Evolutionary conservation across 2,329 filamentous ascomycete genomes (phyloP).

Genomic region (Colletotrichum lupini): DNA sequence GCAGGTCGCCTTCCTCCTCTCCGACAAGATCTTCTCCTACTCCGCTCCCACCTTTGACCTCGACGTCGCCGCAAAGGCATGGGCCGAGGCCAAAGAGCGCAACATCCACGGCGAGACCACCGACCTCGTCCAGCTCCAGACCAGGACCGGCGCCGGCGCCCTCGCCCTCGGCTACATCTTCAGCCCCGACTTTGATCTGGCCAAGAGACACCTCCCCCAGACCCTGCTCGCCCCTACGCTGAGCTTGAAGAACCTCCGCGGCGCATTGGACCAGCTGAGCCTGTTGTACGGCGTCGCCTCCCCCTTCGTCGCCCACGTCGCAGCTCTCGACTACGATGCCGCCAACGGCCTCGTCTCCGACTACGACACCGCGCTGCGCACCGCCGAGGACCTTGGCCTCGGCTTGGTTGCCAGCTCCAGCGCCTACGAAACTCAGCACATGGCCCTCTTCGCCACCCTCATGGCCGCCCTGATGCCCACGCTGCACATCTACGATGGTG

Average conservation of each 20-base stretch:
- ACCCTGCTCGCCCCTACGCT: slow-evolving; percentile 88
- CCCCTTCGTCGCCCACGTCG: slow-evolving; percentile 92
- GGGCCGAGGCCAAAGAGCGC: slow-evolving; percentile 75
- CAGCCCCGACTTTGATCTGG: slow-evolving; percentile 93
- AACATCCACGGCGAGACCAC: slow-evolving; percentile 89
- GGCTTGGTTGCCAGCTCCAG: slow-evolving; percentile 88
- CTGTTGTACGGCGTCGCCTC: slow-evolving; percentile 92
- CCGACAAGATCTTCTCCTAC: slow-evolving; percentile 97
- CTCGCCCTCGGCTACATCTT: slow-evolving; percentile 97
- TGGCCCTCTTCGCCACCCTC: slow-evolving; percentile 88
- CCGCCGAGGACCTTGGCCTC: slow-evolving; percentile 90
- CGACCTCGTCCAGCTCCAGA: slow-evolving; percentile 83
- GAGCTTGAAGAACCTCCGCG: slow-evolving; percentile 81
- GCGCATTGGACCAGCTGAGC: slow-evolving; percentile 90
- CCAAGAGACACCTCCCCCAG: slow-evolving; percentile 92
- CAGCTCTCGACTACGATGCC: slow-evolving; percentile 85
- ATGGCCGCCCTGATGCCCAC: slow-evolving; percentile 83
- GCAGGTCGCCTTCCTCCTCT: slow-evolving; percentile 94
- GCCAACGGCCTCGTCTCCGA: slow-evolving; percentile 82
- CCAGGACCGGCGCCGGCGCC: slow-evolving; percentile 86
- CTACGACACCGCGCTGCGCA: slow-evolving; percentile 82
- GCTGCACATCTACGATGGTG: slow-evolving; percentile 88
- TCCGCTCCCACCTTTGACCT: slow-evolving; percentile 94
- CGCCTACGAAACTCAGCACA: slow-evolving; percentile 93
- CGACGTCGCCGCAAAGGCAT: slow-evolving; percentile 83